Conservation (phyloP, 1,139 yeast genomes). For the Blastobotrys apis region DNA sequence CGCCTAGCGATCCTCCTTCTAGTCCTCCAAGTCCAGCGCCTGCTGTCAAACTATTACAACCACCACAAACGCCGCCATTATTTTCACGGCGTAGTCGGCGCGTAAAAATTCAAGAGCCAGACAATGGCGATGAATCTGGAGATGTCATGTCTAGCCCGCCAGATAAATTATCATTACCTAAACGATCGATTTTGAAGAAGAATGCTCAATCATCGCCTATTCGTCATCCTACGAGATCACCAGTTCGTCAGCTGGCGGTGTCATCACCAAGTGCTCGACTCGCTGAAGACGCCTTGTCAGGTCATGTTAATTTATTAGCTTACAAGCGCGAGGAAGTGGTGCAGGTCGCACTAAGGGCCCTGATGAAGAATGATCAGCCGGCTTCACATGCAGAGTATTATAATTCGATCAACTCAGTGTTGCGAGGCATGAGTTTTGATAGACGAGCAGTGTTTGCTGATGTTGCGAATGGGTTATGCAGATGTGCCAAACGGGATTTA, state of each 20-base stretch:
- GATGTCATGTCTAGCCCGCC: constrained; percentile 16
- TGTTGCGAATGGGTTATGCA: constrained; percentile 19
- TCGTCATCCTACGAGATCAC: neutral
- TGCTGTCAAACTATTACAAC: neutral
- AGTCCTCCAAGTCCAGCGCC: constrained; percentile 10
- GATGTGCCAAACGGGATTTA: constrained; percentile 24
- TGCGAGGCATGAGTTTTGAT: constrained; percentile 13
- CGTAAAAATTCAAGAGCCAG: constrained; percentile 7
- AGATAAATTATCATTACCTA: constrained; percentile 10
- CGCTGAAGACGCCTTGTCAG: constrained; percentile 11
- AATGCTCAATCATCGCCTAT: constrained; percentile 9
- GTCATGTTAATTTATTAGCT: constrained; percentile 10
- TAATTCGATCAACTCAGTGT: constrained; percentile 22
- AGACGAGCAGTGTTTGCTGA: constrained; percentile 17
- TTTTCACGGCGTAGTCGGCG: neutral
- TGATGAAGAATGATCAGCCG: constrained; percentile 18
- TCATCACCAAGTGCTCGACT: constrained; percentile 7
- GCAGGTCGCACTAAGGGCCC: constrained; percentile 21
- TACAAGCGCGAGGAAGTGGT: constrained; percentile 16
- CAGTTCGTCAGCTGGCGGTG: neutral
- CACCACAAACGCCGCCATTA: neutral
- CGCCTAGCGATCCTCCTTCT: constrained; percentile 9
- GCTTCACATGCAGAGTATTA: constrained; percentile 20
- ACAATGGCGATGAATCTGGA: neutral
- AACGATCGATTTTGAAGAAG: constrained; percentile 16